Percentiles rank a stretch among this genome's conserved stretches.
Evolutionary conservation across 345 rosid species (phyloP).

Genomic region (Citrus inodora): DNA sequence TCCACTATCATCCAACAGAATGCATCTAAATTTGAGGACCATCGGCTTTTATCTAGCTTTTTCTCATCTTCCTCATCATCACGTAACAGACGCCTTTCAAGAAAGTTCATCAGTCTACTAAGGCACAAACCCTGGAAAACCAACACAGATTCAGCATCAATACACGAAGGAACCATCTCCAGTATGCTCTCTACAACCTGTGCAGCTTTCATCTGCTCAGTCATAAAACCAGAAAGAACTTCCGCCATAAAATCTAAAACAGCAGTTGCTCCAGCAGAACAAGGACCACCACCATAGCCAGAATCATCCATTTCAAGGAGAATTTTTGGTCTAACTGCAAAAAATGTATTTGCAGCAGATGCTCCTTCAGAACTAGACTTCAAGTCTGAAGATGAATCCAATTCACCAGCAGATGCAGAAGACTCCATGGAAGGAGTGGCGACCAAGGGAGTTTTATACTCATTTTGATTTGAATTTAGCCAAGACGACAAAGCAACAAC

Average conservation of each 20-base stretch:
- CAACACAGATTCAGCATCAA: slow-evolving; percentile 84
- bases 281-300: slow-evolving; percentile 98
- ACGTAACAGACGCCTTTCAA: slow-evolving; percentile 95
- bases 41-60: slow-evolving; percentile 82
- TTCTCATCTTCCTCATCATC: slow-evolving; percentile 98
- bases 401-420: slow-evolving; percentile 54
- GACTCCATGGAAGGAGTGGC: slow-evolving; percentile 71
- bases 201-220: slow-evolving; percentile 90
- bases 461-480: slow-evolving; percentile 60
- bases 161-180: slow-evolving; percentile 86
- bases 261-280: slow-evolving; percentile 98
- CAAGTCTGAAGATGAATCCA: slow-evolving; percentile 63
- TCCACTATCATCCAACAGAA: slow-evolving; percentile 97
- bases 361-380: slow-evolving; percentile 62
- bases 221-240: slow-evolving; percentile 84
- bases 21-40: slow-evolving; percentile 94
- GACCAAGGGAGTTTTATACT: slow-evolving; percentile 44
- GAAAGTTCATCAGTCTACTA: slow-evolving; percentile 86
- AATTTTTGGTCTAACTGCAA: slow-evolving; percentile 60
- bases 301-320: slow-evolving; percentile 88
- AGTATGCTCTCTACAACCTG: slow-evolving; percentile 73
- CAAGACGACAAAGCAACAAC: slow-evolving; percentile 80
- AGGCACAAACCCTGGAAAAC: slow-evolving; percentile 96
- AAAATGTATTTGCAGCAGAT: slow-evolving; percentile 46
- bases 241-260: slow-evolving; percentile 94